Evolutionary conservation across 805 yeast species (phyloP).

Genomic region (Kodamaea fukazawae): DNA sequence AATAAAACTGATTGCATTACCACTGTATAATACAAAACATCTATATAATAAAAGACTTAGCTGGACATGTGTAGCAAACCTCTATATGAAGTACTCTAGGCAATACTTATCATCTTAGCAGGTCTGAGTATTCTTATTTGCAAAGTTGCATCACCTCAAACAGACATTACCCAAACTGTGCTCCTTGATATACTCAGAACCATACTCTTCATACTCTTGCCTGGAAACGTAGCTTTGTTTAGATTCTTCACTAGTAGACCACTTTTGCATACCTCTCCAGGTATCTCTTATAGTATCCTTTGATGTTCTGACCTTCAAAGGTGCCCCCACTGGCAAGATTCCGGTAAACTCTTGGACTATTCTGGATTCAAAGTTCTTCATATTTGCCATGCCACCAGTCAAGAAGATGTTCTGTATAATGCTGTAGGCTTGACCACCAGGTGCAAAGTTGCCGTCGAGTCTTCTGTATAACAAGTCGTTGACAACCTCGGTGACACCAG

Average conservation of each 20-base stretch:
- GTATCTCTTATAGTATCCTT: slow-evolving; percentile 72
- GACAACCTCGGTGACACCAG: slow-evolving; percentile 80
- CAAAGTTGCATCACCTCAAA: no score
- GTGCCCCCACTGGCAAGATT: slow-evolving; percentile 66
- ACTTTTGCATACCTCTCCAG: slow-evolving; percentile 91
- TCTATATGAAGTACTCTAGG: no score
- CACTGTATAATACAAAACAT: slow-evolving; percentile 8
- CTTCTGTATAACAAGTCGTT: slow-evolving; percentile 64
- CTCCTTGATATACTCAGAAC: slow-evolving; percentile 84
- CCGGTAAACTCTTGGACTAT: slow-evolving; percentile 65
- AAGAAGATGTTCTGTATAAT: slow-evolving; percentile 66
- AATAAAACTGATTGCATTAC: slow-evolving; percentile 11
- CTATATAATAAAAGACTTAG: background rate
- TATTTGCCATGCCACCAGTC: slow-evolving; percentile 79
- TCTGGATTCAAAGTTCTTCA: slow-evolving; percentile 66
- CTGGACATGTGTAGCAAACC: background rate
- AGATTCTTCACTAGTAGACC: slow-evolving; percentile 55
- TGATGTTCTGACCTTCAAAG: slow-evolving; percentile 61
- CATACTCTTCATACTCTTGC: slow-evolving; percentile 82
- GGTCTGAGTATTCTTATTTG: no score
- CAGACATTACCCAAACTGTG: slow-evolving; percentile 71
- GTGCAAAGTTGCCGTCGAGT: slow-evolving; percentile 52
- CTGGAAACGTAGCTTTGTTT: slow-evolving; percentile 53
- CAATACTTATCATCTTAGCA: no score
- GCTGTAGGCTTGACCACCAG: slow-evolving; percentile 51